Conservation (phyloP, 2,329 filamentous ascomycete species). For the Xylaria sp. region DNA sequence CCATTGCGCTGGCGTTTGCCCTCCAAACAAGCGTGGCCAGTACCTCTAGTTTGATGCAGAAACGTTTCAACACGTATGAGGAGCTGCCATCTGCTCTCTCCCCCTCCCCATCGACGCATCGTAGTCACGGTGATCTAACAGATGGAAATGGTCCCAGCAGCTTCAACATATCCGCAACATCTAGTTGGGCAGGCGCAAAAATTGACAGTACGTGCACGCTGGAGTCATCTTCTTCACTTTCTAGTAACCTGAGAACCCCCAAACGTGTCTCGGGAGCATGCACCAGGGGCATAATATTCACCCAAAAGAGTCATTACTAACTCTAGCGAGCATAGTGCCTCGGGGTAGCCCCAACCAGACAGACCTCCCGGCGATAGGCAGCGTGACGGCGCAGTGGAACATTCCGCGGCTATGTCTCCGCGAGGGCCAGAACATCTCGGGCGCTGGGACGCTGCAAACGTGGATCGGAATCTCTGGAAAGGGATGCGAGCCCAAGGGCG, state of each 20-base stretch:
- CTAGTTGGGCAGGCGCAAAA: conserved; percentile 13
- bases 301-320: no score
- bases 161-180: not conserved
- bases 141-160: not conserved
- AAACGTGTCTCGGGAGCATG: no score
- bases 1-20: not conserved
- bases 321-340: no score
- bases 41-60: not conserved
- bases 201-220: no score
- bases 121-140: not conserved
- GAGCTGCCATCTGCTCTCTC: no score
- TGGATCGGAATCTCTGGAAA: conserved; percentile 6
- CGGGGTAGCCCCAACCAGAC: not conserved
- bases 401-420: conserved; percentile 6
- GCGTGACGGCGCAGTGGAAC: conserved; percentile 8
- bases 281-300: no score
- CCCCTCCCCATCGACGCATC: not conserved
- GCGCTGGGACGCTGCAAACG: conserved; percentile 2
- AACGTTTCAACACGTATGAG: no score
- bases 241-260: no score
- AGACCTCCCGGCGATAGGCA: not conserved
- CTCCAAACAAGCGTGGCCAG: not conserved
- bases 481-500: conserved; percentile 1
- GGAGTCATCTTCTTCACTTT: no score
- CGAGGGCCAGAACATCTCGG: conserved; percentile 8